Evolutionary conservation across 148 eudicot genomes (phyloP).

Genomic region (Vaccinium myrtillus): DNA sequence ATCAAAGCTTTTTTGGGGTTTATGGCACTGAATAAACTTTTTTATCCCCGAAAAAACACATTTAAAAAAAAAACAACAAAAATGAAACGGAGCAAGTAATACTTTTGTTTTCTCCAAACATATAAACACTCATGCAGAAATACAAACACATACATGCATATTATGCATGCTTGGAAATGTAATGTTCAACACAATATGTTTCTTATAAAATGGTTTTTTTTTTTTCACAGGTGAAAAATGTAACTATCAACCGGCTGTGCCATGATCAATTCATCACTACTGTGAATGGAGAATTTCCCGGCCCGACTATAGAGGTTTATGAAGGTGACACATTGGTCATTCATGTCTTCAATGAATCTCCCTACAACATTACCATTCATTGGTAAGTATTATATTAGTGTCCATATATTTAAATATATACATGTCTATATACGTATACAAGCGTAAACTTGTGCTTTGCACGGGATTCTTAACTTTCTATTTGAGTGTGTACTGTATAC

Average conservation of each 20-base stretch:
- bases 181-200: background rate
- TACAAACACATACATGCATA: background rate
- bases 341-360: conserved; percentile 54
- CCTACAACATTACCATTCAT: conserved; percentile 59
- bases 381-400: conserved; percentile 31
- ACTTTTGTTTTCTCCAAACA: background rate
- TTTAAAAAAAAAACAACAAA: too few species aligned
- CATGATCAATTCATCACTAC: conserved; percentile 35
- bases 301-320: conserved; percentile 43
- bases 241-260: conserved; percentile 41
- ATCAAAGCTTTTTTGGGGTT: background rate
- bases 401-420: too few species aligned
- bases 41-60: background rate
- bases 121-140: background rate
- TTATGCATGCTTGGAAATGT: background rate
- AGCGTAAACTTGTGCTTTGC: too few species aligned
- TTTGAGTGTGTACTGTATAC: too few species aligned
- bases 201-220: background rate
- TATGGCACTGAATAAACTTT: too few species aligned
- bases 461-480: too few species aligned
- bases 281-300: conserved; percentile 54
- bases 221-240: conserved; percentile 39
- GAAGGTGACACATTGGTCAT: conserved; percentile 62
- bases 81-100: too few species aligned
- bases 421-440: too few species aligned